Base-by-base conservation (phyloP, 2,329 filamentous ascomycete species). In the Cryoendolithus antarcticus region DNA sequence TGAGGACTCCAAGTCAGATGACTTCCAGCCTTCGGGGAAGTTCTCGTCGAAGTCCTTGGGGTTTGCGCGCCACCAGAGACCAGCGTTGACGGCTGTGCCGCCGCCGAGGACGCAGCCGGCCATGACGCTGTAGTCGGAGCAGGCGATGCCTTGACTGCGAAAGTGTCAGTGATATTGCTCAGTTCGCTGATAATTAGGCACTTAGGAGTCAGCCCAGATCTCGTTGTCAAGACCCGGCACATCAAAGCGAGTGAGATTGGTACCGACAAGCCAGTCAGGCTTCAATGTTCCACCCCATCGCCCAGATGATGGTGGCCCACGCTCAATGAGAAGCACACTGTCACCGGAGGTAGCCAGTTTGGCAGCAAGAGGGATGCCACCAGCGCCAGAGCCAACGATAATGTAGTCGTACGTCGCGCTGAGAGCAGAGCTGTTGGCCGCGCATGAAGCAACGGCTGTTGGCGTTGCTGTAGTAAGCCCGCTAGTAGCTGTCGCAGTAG, bases 21-120 rank as follows among this genome's bases (percentile, higher is more conserved):
- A 68, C 58, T 80, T 77, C 82, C 82, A 86, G 24, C 80, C 81
- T 2, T 62, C 47, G 1, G 82, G 82, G 63, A 82, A 86, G 56
- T 81, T 80, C 55, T 72, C 69, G 54, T 86, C 77, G 65, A 80
- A 86, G 54, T 86, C 82, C 6, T 63, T 56, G 4, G 71, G 66
- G 44, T 77, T 72, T 0, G 81, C 69, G 56, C 73, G 76, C 69
- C 75, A 80, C 72, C 76, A 82, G 28, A 83, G 65, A 33, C 75
- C 77, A 37, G 79, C 74, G 48, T 83, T 84, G 51, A 82, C 67
- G 21, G 75, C 72, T 9, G 75, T 72, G 6, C 75, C 75, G 40
- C 80, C 80, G 35, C 80, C 80, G 2, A 84, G 68, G 32, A 84
- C 67, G 45, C 80, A 84, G 9, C 78, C 80, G 9, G 77, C 76